phyloP scores from a whole-genome alignment of 2,329 filamentous ascomycete species.

The Trichoderma sp. region DNA sequence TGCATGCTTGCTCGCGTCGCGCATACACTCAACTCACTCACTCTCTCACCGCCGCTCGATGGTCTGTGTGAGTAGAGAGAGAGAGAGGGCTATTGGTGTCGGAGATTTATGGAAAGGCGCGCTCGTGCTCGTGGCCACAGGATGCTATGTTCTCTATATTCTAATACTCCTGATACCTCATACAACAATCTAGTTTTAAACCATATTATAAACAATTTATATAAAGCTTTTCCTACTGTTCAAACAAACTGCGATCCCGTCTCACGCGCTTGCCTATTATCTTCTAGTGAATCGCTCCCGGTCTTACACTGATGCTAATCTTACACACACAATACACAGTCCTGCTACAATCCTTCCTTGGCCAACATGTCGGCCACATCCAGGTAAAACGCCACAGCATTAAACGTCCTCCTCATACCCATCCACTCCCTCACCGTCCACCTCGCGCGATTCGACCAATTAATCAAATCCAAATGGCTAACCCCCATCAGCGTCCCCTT shows the following conservation, averaged over 20 bases:
- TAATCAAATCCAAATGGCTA: conserved; percentile 66
- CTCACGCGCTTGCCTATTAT: neutral
- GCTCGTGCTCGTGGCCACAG: conserved; percentile 26
- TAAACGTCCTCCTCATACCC: conserved; percentile 61
- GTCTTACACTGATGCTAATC: neutral
- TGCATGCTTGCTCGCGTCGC: neutral
- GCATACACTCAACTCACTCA: neutral
- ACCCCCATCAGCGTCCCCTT: conserved; percentile 63
- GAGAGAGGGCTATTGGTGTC: conserved; percentile 1
- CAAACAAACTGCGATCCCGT: neutral
- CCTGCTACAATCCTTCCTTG: conserved; percentile 56
- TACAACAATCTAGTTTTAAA: conserved; percentile 21
- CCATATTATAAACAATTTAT: conserved; percentile 5
- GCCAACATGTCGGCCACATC: conserved; percentile 70
- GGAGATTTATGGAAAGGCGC: conserved; percentile 19
- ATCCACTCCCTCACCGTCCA: conserved; percentile 56
- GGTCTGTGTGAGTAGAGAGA: neutral
- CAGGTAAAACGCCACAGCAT: conserved; percentile 67
- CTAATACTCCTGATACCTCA: conserved; percentile 29
- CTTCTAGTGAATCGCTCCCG: neutral
- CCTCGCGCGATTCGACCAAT: conserved; percentile 64
- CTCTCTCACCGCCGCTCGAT: neutral
- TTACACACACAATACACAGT: neutral
- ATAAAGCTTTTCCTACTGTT: conserved; percentile 10
- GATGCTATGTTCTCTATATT: conserved; percentile 32